A percentile compares a stretch with the other conserved stretches of the same genome.
phyloP scores from a whole-genome alignment of 306 rosid genomes.

The Lagenaria siceraria region DNA sequence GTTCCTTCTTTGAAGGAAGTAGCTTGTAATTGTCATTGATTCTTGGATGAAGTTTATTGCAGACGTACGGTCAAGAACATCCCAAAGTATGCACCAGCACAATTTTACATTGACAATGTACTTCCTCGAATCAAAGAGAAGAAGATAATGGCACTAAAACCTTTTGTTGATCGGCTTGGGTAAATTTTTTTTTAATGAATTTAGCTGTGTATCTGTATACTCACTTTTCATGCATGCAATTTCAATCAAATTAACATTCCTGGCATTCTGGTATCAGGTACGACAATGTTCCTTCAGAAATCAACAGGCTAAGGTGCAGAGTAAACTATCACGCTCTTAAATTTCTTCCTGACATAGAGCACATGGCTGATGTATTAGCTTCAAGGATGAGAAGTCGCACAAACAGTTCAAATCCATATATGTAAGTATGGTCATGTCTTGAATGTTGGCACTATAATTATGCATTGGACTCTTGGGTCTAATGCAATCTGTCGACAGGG shows the following conservation, averaged over 20 bases:
- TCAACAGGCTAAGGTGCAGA: constrained; percentile 96
- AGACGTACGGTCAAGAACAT: constrained; percentile 97
- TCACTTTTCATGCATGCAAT: constrained; percentile 6
- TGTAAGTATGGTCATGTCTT: constrained; percentile 32
- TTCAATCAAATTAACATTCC: constrained; percentile 11
- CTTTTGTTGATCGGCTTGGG: constrained; percentile 99
- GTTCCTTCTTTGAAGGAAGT: not conserved
- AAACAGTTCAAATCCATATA: constrained; percentile 82
- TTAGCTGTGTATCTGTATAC: not conserved
- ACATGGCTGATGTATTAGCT: constrained; percentile 82
- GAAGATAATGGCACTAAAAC: constrained; percentile 97
- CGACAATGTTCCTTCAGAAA: constrained; percentile 90
- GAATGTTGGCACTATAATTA: constrained; percentile 13
- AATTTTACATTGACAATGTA: constrained; percentile 94
- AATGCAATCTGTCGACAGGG: constrained; percentile 43
- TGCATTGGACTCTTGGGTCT: constrained; percentile 9
- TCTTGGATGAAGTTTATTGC: constrained; percentile 17
- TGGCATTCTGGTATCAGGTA: constrained; percentile 49
- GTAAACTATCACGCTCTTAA: constrained; percentile 98
- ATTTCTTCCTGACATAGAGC: constrained; percentile 96
- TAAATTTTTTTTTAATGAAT: constrained; percentile 28
- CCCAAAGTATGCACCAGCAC: constrained; percentile 95
- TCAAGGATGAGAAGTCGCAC: constrained; percentile 99
- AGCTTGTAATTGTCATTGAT: constrained; percentile 20
- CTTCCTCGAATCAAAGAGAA: constrained; percentile 97